Percentiles rank a stretch among this genome's conserved stretches.
Evolutionary conservation across 345 rosid species (phyloP).

Genomic region (Stellera chamaejasme): DNA sequence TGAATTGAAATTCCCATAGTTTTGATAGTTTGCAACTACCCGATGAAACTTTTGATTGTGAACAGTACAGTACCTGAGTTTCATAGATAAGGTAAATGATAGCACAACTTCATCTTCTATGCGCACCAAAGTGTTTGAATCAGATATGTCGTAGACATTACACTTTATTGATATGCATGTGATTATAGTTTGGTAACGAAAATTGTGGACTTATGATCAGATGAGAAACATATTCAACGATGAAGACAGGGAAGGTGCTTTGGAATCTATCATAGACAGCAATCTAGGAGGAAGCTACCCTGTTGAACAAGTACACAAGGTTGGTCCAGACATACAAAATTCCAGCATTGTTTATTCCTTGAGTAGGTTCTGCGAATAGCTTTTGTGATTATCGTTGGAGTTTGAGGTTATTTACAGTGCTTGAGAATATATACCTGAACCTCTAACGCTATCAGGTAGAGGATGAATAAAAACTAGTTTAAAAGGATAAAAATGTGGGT

Average conservation of each 20-base stretch:
- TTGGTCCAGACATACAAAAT: background rate
- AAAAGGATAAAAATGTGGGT: no score
- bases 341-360: no score
- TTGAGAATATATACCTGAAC: no score
- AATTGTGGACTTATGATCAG: slow-evolving; percentile 12
- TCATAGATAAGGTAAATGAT: no score
- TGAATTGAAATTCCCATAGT: background rate
- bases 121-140: background rate
- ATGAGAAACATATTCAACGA: slow-evolving; percentile 14
- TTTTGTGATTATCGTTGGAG: no score
- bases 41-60: background rate
- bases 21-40: background rate
- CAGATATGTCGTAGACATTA: background rate
- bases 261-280: slow-evolving; percentile 19
- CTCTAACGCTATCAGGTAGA: no score
- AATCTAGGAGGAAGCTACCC: slow-evolving; percentile 23
- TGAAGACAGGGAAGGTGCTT: slow-evolving; percentile 14
- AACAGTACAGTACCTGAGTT: no score
- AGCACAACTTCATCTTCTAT: background rate
- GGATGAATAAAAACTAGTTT: no score
- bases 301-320: slow-evolving; percentile 28
- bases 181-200: background rate
- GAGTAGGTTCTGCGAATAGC: no score
- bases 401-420: no score
- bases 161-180: background rate